A percentile compares a stretch with the other conserved stretches of the same genome.
Conservation (phyloP, 176 grass and related monocot species). For the Avena atlantica region DNA sequence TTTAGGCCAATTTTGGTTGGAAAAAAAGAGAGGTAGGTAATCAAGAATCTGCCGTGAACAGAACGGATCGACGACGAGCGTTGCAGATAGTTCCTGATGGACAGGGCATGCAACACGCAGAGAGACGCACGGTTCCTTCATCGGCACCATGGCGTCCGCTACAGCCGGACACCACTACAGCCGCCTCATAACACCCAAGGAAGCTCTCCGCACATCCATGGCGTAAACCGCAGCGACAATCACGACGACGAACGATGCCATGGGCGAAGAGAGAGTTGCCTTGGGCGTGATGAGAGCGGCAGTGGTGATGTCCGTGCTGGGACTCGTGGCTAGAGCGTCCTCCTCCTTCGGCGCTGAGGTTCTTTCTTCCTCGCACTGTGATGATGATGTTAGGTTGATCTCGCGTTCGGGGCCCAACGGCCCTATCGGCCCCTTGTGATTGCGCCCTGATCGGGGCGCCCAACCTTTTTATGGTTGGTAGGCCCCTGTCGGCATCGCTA, state of each 20-base stretch:
- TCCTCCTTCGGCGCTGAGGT: not conserved
- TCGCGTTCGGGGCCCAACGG: too few relatives aligned
- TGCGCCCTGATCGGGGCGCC: too few relatives aligned
- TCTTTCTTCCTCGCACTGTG: not conserved
- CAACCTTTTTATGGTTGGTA: too few relatives aligned
- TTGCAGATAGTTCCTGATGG: not conserved
- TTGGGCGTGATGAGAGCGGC: not conserved
- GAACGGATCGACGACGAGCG: not conserved
- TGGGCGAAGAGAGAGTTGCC: constrained; percentile 36
- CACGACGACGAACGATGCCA: not conserved
- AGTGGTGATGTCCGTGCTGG: not conserved
- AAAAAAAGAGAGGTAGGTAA: not conserved
- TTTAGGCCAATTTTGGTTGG: not conserved
- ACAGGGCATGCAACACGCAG: not conserved
- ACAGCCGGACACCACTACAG: too few relatives aligned
- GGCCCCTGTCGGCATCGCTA: too few relatives aligned
- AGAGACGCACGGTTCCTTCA: too few relatives aligned
- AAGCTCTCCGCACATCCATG: constrained; percentile 41
- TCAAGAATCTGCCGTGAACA: not conserved
- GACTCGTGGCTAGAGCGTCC: not conserved
- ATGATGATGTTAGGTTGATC: too few relatives aligned
- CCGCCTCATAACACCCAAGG: not conserved
- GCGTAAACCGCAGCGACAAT: not conserved
- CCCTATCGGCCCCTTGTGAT: too few relatives aligned
- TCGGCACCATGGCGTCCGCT: too few relatives aligned